These are phyloP conservation scores for Chlorella sp. DNA, from an alignment of 139 green algal species.

Conservation along the genomic window DNA sequence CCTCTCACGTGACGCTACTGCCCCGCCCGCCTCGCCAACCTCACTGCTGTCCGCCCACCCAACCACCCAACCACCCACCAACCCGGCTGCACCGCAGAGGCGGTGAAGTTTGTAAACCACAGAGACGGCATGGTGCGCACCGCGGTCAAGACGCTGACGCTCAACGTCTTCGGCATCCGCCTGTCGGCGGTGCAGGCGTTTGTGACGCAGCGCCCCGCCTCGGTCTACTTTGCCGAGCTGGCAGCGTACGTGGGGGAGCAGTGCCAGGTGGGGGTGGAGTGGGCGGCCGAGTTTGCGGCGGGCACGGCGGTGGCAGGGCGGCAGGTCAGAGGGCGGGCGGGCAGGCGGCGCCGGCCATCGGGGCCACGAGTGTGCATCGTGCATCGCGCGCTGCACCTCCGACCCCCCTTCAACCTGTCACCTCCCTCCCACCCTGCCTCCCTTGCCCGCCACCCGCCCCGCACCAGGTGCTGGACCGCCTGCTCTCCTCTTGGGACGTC, in stretches of 20 bases:
- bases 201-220: conserved; percentile 57
- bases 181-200: conserved; percentile 73
- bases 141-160: conserved; percentile 93
- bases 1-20: too few relatives aligned
- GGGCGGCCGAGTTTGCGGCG: background rate
- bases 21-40: too few relatives aligned
- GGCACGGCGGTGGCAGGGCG: background rate
- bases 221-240: conserved; percentile 70
- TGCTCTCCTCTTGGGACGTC: conserved; percentile 40
- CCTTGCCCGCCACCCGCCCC: background rate
- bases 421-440: background rate
- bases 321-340: too few relatives aligned
- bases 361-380: too few relatives aligned
- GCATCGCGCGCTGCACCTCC: background rate
- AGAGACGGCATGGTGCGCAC: conserved; percentile 95
- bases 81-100: too few relatives aligned
- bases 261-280: conserved; percentile 70
- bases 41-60: too few relatives aligned
- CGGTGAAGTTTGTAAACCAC: conserved; percentile 91
- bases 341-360: background rate
- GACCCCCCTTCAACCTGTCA: too few relatives aligned
- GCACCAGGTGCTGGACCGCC: conserved; percentile 48
- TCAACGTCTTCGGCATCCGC: conserved; percentile 90
- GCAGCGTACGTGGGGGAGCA: conserved; percentile 70
- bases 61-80: too few relatives aligned